Evolutionary conservation across 768 basidiomycete species (phyloP).

Genomic region (Stropharia rugosoannulata): DNA sequence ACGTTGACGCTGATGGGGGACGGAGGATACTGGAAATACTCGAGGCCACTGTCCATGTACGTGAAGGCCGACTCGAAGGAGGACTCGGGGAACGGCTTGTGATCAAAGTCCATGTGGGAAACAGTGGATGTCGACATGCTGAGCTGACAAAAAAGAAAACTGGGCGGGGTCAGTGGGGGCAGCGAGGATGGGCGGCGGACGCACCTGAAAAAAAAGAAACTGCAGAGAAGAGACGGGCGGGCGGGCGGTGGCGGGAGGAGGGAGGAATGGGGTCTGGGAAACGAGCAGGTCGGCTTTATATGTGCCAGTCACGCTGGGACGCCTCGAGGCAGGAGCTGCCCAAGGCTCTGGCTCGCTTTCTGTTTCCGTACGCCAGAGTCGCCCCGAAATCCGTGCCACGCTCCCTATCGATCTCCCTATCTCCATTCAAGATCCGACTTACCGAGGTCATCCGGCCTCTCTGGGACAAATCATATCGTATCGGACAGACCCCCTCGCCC

Average conservation of each 20-base stretch:
- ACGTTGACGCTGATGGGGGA: constrained; percentile 59
- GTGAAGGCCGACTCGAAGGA: constrained; percentile 47
- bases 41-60: constrained; percentile 52
- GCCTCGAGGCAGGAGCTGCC: constrained; percentile 7
- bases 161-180: constrained; percentile 25
- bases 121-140: constrained; percentile 24
- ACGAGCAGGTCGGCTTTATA: constrained; percentile 12
- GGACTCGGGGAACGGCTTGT: constrained; percentile 36
- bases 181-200: constrained; percentile 14
- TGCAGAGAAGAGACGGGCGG: constrained; percentile 40
- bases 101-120: constrained; percentile 41
- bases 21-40: constrained; percentile 73
- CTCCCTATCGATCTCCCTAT: constrained; percentile 27
- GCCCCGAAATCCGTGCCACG: constrained; percentile 29
- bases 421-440: constrained; percentile 46
- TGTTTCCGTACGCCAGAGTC: constrained; percentile 15
- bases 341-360: constrained; percentile 4
- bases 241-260: constrained; percentile 27
- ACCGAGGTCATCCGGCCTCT: constrained; percentile 33
- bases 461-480: constrained; percentile 21
- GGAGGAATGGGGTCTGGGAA: constrained; percentile 26
- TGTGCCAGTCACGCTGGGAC: background rate
- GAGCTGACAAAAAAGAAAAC: constrained; percentile 24
- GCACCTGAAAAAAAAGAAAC: constrained; percentile 25
- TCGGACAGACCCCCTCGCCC: constrained; percentile 15